Evolutionary conservation across 495 filamentous ascomycete genomes (phyloP).

Genomic region (Bombardia bombarda): DNA sequence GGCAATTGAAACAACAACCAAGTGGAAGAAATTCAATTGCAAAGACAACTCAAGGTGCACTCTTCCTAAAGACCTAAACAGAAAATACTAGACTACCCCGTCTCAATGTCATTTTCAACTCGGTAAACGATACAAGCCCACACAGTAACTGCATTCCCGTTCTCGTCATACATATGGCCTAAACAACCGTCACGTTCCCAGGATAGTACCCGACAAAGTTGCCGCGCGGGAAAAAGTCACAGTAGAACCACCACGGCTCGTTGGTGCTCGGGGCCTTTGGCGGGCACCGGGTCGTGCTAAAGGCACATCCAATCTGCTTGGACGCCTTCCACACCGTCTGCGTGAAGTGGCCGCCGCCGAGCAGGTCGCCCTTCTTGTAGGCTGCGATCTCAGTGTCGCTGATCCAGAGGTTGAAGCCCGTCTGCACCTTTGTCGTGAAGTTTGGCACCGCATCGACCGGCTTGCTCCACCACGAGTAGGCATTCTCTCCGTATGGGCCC

Average conservation of each 20-base stretch:
- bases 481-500: constrained; percentile 18
- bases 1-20: no score
- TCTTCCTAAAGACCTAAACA: no score
- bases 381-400: constrained; percentile 8
- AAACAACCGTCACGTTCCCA: constrained; percentile 13
- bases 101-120: no score
- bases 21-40: no score
- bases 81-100: no score
- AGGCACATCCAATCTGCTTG: constrained; percentile 14
- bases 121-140: no score
- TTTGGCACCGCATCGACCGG: constrained; percentile 3
- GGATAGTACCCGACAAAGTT: constrained; percentile 8
- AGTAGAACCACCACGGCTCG: constrained; percentile 18
- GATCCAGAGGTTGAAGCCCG: constrained; percentile 10
- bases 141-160: no score
- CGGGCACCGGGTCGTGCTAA: constrained; percentile 13
- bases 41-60: no score
- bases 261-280: constrained; percentile 8
- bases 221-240: constrained; percentile 13
- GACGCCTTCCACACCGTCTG: constrained; percentile 19
- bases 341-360: constrained; percentile 13
- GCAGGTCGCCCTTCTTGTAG: constrained; percentile 4
- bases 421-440: constrained; percentile 1
- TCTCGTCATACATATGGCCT: no score
- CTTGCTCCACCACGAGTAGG: constrained; percentile 10